These are phyloP conservation scores for Tylopilus orsonianus DNA, from an alignment of 1,284 basidiomycete genomes.

Conservation along the genomic window DNA sequence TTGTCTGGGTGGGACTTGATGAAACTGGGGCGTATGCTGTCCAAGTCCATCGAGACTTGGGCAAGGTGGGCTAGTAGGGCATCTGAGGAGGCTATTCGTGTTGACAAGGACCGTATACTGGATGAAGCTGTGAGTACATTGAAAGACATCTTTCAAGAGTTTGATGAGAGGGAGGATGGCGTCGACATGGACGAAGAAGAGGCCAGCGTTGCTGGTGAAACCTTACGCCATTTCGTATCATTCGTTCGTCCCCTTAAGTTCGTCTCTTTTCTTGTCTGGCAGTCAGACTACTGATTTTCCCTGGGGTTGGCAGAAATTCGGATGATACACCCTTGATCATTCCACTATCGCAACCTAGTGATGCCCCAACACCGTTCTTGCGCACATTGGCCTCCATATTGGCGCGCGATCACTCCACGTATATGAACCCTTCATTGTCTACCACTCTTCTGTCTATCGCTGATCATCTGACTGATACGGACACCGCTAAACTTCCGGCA, in stretches of 20 bases:
- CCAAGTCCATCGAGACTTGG: constrained; percentile 58
- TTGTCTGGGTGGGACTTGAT: constrained; percentile 61
- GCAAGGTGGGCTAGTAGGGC: constrained; percentile 37
- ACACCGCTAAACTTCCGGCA: constrained; percentile 57
- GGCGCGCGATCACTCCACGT: constrained; percentile 55
- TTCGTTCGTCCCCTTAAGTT: constrained; percentile 59
- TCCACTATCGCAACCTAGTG: constrained; percentile 49
- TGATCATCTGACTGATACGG: constrained; percentile 60
- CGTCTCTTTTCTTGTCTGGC: constrained; percentile 20
- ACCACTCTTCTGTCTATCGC: constrained; percentile 61
- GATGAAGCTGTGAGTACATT: constrained; percentile 66
- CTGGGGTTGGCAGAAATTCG: constrained; percentile 45
- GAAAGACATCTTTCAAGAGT: constrained; percentile 69
- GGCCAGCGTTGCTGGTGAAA: constrained; percentile 57
- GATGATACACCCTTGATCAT: constrained; percentile 55
- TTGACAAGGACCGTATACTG: constrained; percentile 54
- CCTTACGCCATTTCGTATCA: constrained; percentile 53
- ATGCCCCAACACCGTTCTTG: constrained; percentile 57
- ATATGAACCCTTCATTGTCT: constrained; percentile 60
- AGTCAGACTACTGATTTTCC: constrained; percentile 8
- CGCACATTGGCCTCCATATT: constrained; percentile 59
- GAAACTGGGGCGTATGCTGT: constrained; percentile 54
- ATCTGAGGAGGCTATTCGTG: constrained; percentile 22
- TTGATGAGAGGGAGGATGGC: constrained; percentile 63
- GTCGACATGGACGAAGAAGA: constrained; percentile 66